Evolutionary conservation across 768 basidiomycete genomes (phyloP).

Genomic region (Hypholoma fasciculare): DNA sequence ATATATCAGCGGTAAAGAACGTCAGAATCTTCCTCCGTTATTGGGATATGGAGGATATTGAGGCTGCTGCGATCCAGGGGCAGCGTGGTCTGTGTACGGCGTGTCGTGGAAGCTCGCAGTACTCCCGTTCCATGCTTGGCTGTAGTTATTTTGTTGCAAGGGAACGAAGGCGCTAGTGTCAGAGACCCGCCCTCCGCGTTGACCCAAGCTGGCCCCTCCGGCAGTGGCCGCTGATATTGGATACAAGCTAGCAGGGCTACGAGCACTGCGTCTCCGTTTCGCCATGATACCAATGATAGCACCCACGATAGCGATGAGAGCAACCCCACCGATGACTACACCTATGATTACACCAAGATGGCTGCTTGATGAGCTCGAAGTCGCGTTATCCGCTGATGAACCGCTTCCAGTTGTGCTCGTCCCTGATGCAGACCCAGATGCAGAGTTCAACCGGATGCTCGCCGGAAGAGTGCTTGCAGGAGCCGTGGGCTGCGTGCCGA

Average conservation of each 20-base stretch:
- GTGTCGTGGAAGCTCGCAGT: slow-evolving; percentile 38
- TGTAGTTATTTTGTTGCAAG: slow-evolving; percentile 58
- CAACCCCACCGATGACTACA: slow-evolving; percentile 51
- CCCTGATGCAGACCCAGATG: slow-evolving; percentile 9
- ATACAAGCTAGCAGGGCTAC: slow-evolving; percentile 20
- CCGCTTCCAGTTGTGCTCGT: slow-evolving; percentile 1
- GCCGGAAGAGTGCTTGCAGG: slow-evolving; percentile 46
- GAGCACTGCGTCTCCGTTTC: slow-evolving; percentile 40
- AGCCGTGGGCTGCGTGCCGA: slow-evolving; percentile 67
- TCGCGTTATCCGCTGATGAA: slow-evolving; percentile 6
- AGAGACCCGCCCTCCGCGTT: slow-evolving; percentile 26
- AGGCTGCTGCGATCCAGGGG: neutral
- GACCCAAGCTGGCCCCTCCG: slow-evolving; percentile 10
- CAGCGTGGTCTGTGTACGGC: slow-evolving; percentile 32
- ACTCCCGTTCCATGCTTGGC: slow-evolving; percentile 59
- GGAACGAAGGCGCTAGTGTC: slow-evolving; percentile 72
- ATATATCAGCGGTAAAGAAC: neutral
- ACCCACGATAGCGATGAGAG: slow-evolving; percentile 50
- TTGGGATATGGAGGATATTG: slow-evolving; percentile 2
- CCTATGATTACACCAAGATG: slow-evolving; percentile 48
- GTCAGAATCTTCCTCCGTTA: neutral
- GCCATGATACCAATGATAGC: slow-evolving; percentile 50
- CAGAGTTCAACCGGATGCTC: slow-evolving; percentile 40
- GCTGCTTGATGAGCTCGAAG: slow-evolving; percentile 11
- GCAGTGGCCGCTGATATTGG: slow-evolving; percentile 19